Base-by-base conservation (phyloP, 495 filamentous ascomycete species). In the Hypomontagnella submonticulosa region DNA sequence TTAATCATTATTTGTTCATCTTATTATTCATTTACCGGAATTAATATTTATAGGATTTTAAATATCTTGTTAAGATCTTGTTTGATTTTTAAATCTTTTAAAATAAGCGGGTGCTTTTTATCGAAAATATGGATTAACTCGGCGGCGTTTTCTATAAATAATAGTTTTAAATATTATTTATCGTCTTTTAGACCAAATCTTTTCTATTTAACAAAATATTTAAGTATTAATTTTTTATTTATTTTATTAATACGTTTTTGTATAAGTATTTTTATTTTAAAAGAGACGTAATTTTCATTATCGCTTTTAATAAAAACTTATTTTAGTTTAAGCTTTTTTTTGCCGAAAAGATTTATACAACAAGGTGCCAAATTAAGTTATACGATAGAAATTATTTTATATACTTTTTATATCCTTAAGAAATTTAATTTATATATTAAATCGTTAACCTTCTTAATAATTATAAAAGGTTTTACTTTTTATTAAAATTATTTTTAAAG, bases 401-500 rank as follows among this genome's bases (percentile, higher is more conserved):
- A 38, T 38, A 38, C n/a, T 38, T 38, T 38, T 38, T 38, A 38
- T 5, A 12, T 2, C 36, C 10, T 12, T 12, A 38, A 38, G n/a
- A 38, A 38, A 38, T 38, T 38, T 12, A 38, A 38, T 38, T 38
- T 38, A 38, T 38, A 38, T 12, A 38, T 38, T 4, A 38, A 38
- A 38, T 38, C 9, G 6, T 27, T 27, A 27, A 27, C 23, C 6
- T 27, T 27, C 6, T 27, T 27, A 27, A 27, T 27, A 6, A 27
- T 27, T 27, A 27, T 27, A 27, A 27, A 27, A 3, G 6, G 6
- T 2, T 27, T 27, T 3, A 27, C 6, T 27, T 27, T 27, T 27
- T 27, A 27, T 27, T 27, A 3, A 27, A 27, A 27, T 27, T 27
- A 27, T 27, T 27, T 27, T 3, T 27, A 27, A 3, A 27, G 6